Evolutionary conservation across 352 stramenopile species (phyloP).

Genomic region (Thraustochytrium sp.): DNA sequence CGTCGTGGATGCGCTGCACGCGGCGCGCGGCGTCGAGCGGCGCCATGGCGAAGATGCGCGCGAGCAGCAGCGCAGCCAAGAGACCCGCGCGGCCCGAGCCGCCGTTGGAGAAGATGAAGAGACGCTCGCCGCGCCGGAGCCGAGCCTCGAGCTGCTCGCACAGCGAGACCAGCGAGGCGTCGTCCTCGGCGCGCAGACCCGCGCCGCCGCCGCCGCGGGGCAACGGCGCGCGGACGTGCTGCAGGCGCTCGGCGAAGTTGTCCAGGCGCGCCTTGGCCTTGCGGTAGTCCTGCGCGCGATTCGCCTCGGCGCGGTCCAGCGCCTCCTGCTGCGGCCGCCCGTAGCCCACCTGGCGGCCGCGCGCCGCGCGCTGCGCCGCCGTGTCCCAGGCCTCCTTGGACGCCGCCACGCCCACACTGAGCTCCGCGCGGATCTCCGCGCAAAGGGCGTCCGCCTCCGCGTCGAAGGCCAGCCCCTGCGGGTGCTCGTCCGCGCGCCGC

Average conservation of each 20-base stretch:
- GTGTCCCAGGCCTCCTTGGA: background rate
- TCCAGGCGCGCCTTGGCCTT: constrained; percentile 50
- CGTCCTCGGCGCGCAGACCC: constrained; percentile 7
- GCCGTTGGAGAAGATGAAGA: constrained; percentile 67
- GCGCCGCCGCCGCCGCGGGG: constrained; percentile 50
- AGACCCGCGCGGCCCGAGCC: constrained; percentile 66
- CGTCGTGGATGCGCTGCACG: constrained; percentile 62
- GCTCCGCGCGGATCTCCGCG: background rate
- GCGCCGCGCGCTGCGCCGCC: background rate
- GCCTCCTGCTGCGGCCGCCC: background rate
- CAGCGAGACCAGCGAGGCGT: constrained; percentile 50
- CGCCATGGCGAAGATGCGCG: constrained; percentile 63
- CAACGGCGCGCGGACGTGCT: constrained; percentile 61
- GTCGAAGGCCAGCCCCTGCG: background rate
- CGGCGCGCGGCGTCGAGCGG: constrained; percentile 61
- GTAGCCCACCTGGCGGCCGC: constrained; percentile 2
- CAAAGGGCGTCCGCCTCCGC: background rate
- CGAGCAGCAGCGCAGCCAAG: constrained; percentile 63
- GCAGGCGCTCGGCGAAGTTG: constrained; percentile 48
- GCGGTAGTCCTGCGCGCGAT: constrained; percentile 51
- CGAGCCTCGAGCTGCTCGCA: constrained; percentile 55
- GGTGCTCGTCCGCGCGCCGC: constrained; percentile 12
- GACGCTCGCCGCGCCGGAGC: constrained; percentile 57
- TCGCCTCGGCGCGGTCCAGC: constrained; percentile 55
- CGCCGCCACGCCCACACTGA: background rate